Percentiles rank a stretch among this genome's conserved stretches.
These are phyloP conservation scores for Alternaria ventricosa DNA, from an alignment of 2,329 filamentous ascomycete species.

Conservation along the genomic window DNA sequence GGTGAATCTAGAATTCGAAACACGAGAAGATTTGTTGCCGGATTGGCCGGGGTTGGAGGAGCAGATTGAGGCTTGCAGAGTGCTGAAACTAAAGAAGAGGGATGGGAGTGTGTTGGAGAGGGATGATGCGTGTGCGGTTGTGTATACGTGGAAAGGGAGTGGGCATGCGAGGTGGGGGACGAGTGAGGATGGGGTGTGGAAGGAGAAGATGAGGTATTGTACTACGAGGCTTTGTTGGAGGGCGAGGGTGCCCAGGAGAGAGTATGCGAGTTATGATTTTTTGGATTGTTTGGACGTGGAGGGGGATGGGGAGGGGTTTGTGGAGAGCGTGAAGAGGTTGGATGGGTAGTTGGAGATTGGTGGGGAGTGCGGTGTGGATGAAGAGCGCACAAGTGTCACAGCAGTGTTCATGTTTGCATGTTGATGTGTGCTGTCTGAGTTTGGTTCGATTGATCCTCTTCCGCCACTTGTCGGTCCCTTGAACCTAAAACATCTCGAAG, in stretches of 20 bases:
- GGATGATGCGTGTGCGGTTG: conserved; percentile 11
- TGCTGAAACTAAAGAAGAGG: conserved; percentile 7
- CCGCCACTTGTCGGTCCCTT: neutral
- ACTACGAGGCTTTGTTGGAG: conserved; percentile 32
- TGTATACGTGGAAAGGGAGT: conserved; percentile 25
- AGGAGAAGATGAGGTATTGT: conserved; percentile 12
- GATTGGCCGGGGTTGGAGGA: conserved; percentile 6
- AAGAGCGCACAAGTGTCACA: too few species aligned
- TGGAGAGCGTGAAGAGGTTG: neutral
- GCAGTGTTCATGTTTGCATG: neutral
- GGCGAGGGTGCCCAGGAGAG: conserved; percentile 20
- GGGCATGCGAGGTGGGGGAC: conserved; percentile 15
- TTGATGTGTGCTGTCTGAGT: neutral
- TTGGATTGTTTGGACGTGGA: conserved; percentile 24
- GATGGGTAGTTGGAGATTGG: neutral
- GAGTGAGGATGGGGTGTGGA: conserved; percentile 8
- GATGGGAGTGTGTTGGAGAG: conserved; percentile 18
- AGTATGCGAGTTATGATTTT: conserved; percentile 34
- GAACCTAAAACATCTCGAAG: neutral
- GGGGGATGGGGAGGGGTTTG: neutral
- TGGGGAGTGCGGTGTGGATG: neutral
- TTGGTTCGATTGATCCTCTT: neutral
- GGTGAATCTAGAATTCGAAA: conserved; percentile 32
- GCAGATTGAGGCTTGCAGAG: conserved; percentile 10
- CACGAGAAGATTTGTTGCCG: conserved; percentile 13